Percentiles rank a stretch among this genome's conserved stretches.
phyloP scores from a whole-genome alignment of 306 rosid genomes.

The Sindora glabra region DNA sequence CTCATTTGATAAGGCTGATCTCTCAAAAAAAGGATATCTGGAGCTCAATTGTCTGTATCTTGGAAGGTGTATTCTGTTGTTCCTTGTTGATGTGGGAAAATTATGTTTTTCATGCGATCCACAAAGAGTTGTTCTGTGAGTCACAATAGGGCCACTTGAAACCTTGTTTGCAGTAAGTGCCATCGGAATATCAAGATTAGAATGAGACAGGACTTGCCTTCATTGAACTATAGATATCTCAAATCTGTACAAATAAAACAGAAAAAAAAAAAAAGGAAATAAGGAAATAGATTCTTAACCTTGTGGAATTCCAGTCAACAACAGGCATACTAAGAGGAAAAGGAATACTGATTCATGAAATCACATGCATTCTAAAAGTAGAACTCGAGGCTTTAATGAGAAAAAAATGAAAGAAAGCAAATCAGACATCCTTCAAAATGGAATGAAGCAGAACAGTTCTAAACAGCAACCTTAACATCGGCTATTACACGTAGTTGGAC shows the following conservation, averaged over 20 bases:
- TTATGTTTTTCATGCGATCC: slow-evolving; percentile 35
- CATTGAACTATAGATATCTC: slow-evolving; percentile 25
- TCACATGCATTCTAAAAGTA: too few relatives aligned
- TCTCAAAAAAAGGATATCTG: slow-evolving; percentile 21
- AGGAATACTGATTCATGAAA: neutral
- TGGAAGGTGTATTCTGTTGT: slow-evolving; percentile 29
- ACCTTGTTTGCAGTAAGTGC: slow-evolving; percentile 62
- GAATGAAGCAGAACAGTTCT: too few relatives aligned
- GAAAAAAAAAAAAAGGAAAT: slow-evolving; percentile 6
- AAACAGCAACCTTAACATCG: too few relatives aligned
- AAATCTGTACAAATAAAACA: slow-evolving; percentile 24
- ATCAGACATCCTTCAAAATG: too few relatives aligned
- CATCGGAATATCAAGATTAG: slow-evolving; percentile 38
- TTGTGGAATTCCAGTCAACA: neutral
- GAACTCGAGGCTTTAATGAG: too few relatives aligned
- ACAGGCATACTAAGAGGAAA: neutral
- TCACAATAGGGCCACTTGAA: slow-evolving; percentile 45
- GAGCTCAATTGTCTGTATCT: slow-evolving; percentile 30
- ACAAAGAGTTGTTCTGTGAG: slow-evolving; percentile 35
- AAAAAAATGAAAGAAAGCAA: too few relatives aligned
- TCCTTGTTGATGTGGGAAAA: slow-evolving; percentile 38
- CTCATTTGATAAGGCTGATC: slow-evolving; percentile 27
- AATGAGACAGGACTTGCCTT: slow-evolving; percentile 23
- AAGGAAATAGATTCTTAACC: slow-evolving; percentile 4
- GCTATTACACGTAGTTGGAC: too few relatives aligned